Evolutionary conservation across 257 asterid species (phyloP), one percentile per base, ranked within the genome.

Genomic region (Penstemon eatonii): DNA sequence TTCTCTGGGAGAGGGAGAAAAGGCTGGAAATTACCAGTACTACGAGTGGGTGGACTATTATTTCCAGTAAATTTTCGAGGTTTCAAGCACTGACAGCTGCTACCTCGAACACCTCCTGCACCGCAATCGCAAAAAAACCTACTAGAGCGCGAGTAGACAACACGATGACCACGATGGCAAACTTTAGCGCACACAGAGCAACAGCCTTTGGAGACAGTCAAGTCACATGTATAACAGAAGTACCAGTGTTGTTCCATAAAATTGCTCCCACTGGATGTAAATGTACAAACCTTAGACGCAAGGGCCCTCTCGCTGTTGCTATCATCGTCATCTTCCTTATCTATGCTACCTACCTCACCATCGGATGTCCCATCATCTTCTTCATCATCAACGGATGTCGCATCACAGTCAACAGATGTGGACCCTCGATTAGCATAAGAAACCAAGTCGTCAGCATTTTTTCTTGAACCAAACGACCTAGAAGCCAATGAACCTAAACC

Each of bases 171-270:
- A 70, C 97, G 96, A 78, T 94, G 99, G 72, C 99, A 94, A 81
- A 94, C 97, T 80, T 89, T 91, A 65, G 99, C 99, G 62, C 99
- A 94, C 33, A 94, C 93, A 69, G 99, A 94, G 82, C 99, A 94
- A 76, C 97, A 91, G 68, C 99, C 99, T 80, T 94, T 94, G 46
- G 99, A 89, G 62, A 94, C 96, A 4, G 97, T 91, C 74, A 94
- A 87, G 81, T 94, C 99, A 78, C 99, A 94, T 18, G 97, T 87
- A 77, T 94, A 94, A 78, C 99, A 94, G 80, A 94, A 94, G 79
- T 94, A 94, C 99, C 99, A 94, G 70, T 94, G 99, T 56, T 94
- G 99, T 72, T 94, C 99, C 99, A 94, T 94, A 76, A 94, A 94
- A 79, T 94, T 94, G 82, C 99, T 94, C 64, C 99, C 99, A 65